Conservation (phyloP, 2,329 filamentous ascomycete species). For the Remersonia thermophila region DNA sequence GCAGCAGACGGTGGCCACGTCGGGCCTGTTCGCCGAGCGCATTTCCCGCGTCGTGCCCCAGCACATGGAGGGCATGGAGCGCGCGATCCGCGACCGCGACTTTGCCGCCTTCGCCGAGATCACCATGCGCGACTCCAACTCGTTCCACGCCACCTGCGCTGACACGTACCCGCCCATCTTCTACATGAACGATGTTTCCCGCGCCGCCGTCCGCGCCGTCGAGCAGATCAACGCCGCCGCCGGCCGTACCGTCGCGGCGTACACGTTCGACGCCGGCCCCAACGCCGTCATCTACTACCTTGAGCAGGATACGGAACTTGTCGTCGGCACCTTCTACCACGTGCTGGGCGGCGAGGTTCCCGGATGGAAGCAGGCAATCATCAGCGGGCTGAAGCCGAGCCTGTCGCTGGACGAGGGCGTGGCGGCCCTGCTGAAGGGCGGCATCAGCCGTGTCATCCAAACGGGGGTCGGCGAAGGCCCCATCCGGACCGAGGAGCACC, state of each 20-base stretch:
- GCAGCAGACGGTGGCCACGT: slow-evolving; percentile 92
- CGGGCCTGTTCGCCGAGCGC: slow-evolving; percentile 70
- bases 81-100: slow-evolving; percentile 63
- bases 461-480: slow-evolving; percentile 89
- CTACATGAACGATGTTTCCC: slow-evolving; percentile 91
- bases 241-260: slow-evolving; percentile 73
- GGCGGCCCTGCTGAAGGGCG: slow-evolving; percentile 56
- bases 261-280: slow-evolving; percentile 94
- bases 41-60: slow-evolving; percentile 65
- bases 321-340: slow-evolving; percentile 67
- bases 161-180: slow-evolving; percentile 97
- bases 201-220: slow-evolving; percentile 76
- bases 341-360: slow-evolving; percentile 45
- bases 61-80: slow-evolving; percentile 76
- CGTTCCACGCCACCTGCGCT: slow-evolving; percentile 87
- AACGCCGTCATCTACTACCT: slow-evolving; percentile 96
- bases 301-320: slow-evolving; percentile 58
- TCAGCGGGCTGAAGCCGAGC: slow-evolving; percentile 37
- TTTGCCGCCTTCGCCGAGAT: slow-evolving; percentile 80
- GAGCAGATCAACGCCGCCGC: slow-evolving; percentile 76
- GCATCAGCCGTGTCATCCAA: slow-evolving; percentile 79
- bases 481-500: slow-evolving; percentile 61
- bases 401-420: slow-evolving; percentile 53
- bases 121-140: slow-evolving; percentile 95
- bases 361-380: slow-evolving; percentile 54